phyloP scores from a whole-genome alignment of 169 alveolate genomes.

The Perkinsus olseni region DNA sequence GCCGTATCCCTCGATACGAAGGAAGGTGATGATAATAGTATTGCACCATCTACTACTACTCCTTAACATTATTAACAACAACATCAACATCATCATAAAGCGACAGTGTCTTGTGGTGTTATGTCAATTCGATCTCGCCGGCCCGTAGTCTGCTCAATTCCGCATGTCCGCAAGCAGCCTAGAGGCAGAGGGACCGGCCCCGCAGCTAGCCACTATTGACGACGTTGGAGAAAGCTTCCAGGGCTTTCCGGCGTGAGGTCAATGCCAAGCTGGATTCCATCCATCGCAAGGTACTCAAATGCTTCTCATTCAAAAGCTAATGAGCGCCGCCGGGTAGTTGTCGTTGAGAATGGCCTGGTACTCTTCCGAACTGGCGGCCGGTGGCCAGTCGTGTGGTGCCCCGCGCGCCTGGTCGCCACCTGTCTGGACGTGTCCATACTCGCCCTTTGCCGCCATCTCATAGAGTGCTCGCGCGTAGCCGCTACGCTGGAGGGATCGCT shows the following conservation, averaged over 20 bases:
- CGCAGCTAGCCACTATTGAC: background rate
- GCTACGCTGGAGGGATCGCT: too few species aligned
- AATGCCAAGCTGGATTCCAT: background rate
- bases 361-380: too few species aligned
- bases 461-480: too few species aligned
- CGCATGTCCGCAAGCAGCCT: background rate
- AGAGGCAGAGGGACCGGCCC: background rate
- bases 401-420: too few species aligned
- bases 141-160: background rate
- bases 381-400: too few species aligned
- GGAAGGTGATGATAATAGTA: background rate
- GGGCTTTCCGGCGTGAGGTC: background rate
- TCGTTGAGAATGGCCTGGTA: background rate
- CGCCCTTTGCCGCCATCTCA: too few species aligned
- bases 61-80: background rate
- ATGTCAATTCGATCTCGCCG: too few species aligned
- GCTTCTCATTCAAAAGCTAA: background rate
- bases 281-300: background rate
- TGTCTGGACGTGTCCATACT: too few species aligned
- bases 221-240: background rate
- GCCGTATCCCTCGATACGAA: background rate
- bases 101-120: too few species aligned
- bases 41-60: background rate
- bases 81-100: background rate
- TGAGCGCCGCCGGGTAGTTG: background rate